Evolutionary conservation across 129 eudicot species (phyloP).

Genomic region (Glebionis coronaria): DNA sequence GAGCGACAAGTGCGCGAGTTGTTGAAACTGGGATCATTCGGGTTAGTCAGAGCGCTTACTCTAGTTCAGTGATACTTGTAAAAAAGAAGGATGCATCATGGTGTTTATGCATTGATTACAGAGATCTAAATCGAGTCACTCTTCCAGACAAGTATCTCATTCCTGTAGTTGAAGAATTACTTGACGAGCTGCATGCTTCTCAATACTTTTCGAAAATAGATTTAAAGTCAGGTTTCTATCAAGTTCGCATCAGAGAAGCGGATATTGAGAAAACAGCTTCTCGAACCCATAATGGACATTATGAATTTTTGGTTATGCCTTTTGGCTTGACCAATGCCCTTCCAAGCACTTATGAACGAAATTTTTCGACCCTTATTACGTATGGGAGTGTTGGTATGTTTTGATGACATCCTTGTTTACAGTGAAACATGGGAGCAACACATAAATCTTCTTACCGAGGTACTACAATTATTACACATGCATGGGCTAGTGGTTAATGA

Average conservation of each 20-base stretch:
- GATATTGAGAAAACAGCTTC: neutral
- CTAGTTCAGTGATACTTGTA: neutral
- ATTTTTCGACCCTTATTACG: neutral
- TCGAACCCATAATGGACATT: neutral
- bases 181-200: neutral
- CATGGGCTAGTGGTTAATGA: neutral
- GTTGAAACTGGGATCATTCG: neutral
- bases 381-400: neutral
- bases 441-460: neutral
- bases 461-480: neutral
- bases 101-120: neutral
- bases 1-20: neutral
- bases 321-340: neutral
- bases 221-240: neutral
- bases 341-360: neutral
- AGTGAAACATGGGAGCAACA: slow-evolving; percentile 9
- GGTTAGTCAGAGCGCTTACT: neutral
- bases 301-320: neutral
- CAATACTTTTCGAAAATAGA: neutral
- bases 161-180: neutral
- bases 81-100: neutral
- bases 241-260: neutral
- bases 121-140: neutral
- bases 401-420: slow-evolving; percentile 1
- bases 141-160: neutral